A percentile compares a stretch with the other conserved stretches of the same genome.
phyloP scores from a whole-genome alignment of 306 rosid genomes.

The Vicia villosa region DNA sequence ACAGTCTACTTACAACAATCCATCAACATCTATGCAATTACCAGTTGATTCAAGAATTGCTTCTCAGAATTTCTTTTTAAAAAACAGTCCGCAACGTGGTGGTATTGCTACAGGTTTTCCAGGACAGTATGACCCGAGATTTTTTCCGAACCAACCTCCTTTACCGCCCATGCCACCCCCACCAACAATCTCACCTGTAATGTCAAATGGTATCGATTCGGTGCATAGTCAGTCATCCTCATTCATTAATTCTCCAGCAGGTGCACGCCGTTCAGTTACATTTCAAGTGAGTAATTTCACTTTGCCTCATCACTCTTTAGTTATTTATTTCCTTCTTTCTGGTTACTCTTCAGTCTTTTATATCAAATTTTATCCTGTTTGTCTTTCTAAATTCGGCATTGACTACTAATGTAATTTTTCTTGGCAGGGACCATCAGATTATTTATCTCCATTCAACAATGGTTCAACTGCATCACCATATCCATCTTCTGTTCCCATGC shows the following conservation, averaged over 20 bases:
- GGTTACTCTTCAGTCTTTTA: constrained; percentile 23
- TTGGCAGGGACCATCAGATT: constrained; percentile 76
- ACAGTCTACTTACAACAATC: constrained; percentile 52
- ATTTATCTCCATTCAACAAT: constrained; percentile 61
- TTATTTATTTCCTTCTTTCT: constrained; percentile 26
- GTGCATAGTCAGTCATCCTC: constrained; percentile 65
- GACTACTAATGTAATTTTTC: constrained; percentile 3
- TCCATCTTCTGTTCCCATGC: constrained; percentile 51
- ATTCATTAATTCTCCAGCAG: constrained; percentile 59
- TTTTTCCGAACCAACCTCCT: constrained; percentile 84
- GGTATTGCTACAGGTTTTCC: constrained; percentile 74
- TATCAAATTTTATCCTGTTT: constrained; percentile 14
- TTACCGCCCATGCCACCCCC: constrained; percentile 98
- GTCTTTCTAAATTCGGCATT: constrained; percentile 15
- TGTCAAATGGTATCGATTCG: constrained; percentile 65
- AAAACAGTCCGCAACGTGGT: constrained; percentile 69
- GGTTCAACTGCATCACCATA: constrained; percentile 46
- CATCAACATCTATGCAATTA: constrained; percentile 57
- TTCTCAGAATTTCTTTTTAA: constrained; percentile 60
- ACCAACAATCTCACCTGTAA: constrained; percentile 56
- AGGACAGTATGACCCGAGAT: constrained; percentile 81
- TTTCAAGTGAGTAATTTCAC: constrained; percentile 61
- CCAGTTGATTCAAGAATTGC: constrained; percentile 62
- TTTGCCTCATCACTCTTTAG: constrained; percentile 25
- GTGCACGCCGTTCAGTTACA: constrained; percentile 58